phyloP scores from a whole-genome alignment of 2,329 filamentous ascomycete genomes.

The Teratosphaeria viscida region DNA sequence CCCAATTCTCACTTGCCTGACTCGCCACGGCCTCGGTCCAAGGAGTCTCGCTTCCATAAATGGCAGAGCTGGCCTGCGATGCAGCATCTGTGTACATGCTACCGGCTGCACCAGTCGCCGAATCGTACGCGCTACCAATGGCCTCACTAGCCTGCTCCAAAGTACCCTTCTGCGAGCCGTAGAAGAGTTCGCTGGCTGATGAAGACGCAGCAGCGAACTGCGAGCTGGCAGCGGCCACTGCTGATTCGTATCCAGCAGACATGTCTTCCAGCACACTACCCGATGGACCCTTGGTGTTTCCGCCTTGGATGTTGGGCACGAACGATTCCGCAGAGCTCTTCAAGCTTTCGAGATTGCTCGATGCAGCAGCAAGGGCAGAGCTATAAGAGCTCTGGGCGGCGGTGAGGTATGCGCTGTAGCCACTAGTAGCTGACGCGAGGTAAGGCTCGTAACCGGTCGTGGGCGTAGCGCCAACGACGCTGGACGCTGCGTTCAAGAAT shows the following conservation, averaged over 20 bases:
- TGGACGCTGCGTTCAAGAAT: constrained; percentile 62
- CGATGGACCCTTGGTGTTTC: constrained; percentile 15
- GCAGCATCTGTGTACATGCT: constrained; percentile 18
- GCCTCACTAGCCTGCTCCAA: constrained; percentile 20
- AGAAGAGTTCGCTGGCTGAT: constrained; percentile 33
- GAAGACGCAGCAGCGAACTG: constrained; percentile 41
- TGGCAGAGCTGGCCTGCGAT: constrained; percentile 36
- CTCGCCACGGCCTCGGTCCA: constrained; percentile 45
- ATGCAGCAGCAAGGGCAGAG: constrained; percentile 23
- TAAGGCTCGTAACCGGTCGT: constrained; percentile 26
- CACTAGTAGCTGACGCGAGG: constrained; percentile 1
- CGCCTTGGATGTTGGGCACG: constrained; percentile 8
- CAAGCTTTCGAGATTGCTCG: constrained; percentile 17
- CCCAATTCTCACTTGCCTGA: constrained; percentile 53
- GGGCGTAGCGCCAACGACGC: constrained; percentile 59
- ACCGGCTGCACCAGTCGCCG: not conserved
- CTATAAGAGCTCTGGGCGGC: constrained; percentile 42
- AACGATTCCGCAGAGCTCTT: constrained; percentile 13
- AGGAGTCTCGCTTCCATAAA: constrained; percentile 39
- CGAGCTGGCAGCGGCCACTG: constrained; percentile 21
- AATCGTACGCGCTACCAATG: not conserved
- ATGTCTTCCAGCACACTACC: constrained; percentile 20
- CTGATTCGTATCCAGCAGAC: constrained; percentile 20
- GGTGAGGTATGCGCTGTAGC: constrained; percentile 60
- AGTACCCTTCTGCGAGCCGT: constrained; percentile 34